Conservation (phyloP, 805 yeast genomes). For the Hermanozyma aechmeae region DNA sequence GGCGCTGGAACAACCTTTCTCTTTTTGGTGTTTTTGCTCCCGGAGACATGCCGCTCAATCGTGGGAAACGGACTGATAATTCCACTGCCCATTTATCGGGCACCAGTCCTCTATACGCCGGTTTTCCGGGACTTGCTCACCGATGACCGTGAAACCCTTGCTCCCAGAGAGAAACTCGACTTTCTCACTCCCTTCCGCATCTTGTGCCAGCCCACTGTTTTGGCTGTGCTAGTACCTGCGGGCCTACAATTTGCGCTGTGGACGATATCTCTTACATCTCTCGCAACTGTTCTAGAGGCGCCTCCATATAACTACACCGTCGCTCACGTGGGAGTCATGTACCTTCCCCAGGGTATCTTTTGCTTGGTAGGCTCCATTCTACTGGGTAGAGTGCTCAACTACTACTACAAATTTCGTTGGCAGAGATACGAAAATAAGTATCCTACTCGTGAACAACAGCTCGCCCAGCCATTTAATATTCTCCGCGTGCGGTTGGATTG, state of each 20-base stretch:
- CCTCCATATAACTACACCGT: conserved; percentile 24
- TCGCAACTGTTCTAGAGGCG: conserved; percentile 40
- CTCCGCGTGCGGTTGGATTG: conserved; percentile 46
- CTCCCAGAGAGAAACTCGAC: conserved; percentile 2
- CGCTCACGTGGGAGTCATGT: conserved; percentile 58
- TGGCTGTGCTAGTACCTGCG: conserved; percentile 43
- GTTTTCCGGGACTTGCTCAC: conserved; percentile 18
- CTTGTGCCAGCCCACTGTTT: conserved; percentile 33
- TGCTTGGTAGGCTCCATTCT: conserved; percentile 51
- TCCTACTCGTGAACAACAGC: conserved; percentile 1
- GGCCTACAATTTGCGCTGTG: conserved; percentile 61
- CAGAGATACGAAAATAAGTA: conserved; percentile 18
- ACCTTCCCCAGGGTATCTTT: conserved; percentile 65
- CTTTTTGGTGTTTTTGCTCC: conserved; percentile 31
- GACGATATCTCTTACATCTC: conserved; percentile 60
- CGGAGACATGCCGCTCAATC: conserved; percentile 66
- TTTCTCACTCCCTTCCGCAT: conserved; percentile 30
- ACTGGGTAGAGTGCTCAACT: conserved; percentile 51
- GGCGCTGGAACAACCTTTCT: conserved; percentile 42
- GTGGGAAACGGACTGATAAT: conserved; percentile 67
- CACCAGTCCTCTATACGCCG: conserved; percentile 34
- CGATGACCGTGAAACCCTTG: conserved; percentile 12
- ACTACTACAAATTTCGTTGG: conserved; percentile 29
- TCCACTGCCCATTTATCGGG: conserved; percentile 37
- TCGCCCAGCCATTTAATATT: conserved; percentile 34